Evolutionary conservation across 164 flowering plant genomes (phyloP).

Genomic region (Saururus chinensis): DNA sequence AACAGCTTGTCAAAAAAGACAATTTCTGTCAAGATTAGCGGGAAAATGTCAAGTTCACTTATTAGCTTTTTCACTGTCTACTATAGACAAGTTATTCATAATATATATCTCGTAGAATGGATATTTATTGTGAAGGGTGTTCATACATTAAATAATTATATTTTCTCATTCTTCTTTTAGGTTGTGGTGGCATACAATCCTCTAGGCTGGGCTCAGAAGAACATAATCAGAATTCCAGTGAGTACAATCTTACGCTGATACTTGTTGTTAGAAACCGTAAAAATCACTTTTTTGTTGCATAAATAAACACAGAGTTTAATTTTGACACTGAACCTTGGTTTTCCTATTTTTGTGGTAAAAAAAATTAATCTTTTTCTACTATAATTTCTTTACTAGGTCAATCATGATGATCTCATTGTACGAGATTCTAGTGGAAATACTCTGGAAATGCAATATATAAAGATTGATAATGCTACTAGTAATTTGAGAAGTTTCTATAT

Average conservation of each 20-base stretch:
- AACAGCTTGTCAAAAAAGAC: neutral
- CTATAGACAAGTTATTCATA: neutral
- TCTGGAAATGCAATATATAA: constrained; percentile 45
- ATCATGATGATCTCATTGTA: constrained; percentile 42
- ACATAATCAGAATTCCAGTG: constrained; percentile 66
- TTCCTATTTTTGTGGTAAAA: too few relatives aligned
- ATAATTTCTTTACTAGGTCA: constrained; percentile 34
- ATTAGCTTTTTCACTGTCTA: neutral
- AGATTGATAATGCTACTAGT: constrained; percentile 51
- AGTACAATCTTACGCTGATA: constrained; percentile 12
- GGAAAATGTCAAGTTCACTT: neutral
- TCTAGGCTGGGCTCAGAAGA: constrained; percentile 75
- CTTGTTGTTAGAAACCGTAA: neutral
- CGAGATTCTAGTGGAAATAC: constrained; percentile 49
- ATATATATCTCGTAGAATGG: neutral
- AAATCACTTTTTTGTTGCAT: too few relatives aligned
- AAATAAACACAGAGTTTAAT: too few relatives aligned
- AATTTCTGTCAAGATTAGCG: too few relatives aligned
- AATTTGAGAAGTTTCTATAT: constrained; percentile 54
- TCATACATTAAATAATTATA: neutral
- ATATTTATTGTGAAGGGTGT: neutral
- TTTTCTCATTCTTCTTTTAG: constrained; percentile 22
- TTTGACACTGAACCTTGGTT: too few relatives aligned
- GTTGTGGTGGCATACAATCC: constrained; percentile 84
- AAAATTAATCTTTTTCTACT: neutral